A percentile compares a stretch with the other conserved stretches of the same genome.
These are phyloP conservation scores for Urostyla sp. DNA, from an alignment of 73 alveolate genomes.

Conservation along the genomic window DNA sequence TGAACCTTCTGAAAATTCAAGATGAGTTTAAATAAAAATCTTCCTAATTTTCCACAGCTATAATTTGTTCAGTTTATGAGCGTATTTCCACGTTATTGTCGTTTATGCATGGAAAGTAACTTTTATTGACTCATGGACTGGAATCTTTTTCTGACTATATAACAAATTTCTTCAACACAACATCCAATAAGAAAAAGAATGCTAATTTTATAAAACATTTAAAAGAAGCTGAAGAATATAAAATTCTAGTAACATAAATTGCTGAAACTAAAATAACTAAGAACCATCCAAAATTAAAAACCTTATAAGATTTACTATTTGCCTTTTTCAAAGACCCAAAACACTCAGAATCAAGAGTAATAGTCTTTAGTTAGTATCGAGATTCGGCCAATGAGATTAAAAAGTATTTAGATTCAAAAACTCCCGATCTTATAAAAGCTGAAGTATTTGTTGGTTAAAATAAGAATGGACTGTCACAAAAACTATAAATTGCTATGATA, in stretches of 20 bases:
- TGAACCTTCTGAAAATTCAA: slow-evolving; percentile 37
- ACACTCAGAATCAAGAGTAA: slow-evolving; percentile 64
- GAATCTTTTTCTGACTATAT: slow-evolving; percentile 58
- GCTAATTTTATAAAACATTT: slow-evolving; percentile 7
- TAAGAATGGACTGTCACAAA: slow-evolving; percentile 67
- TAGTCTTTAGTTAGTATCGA: slow-evolving; percentile 74
- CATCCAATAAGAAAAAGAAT: slow-evolving; percentile 31
- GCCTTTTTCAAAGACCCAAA: slow-evolving; percentile 43
- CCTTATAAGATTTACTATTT: slow-evolving; percentile 43
- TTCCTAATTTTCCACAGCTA: slow-evolving; percentile 37
- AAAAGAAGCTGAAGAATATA: slow-evolving; percentile 27
- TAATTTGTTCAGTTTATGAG: slow-evolving; percentile 42
- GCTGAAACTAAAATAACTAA: slow-evolving; percentile 19
- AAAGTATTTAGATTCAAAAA: slow-evolving; percentile 50
- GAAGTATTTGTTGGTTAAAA: slow-evolving; percentile 80
- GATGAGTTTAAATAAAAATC: slow-evolving; percentile 36
- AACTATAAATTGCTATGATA: slow-evolving; percentile 64
- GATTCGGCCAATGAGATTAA: slow-evolving; percentile 78
- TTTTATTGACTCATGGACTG: slow-evolving; percentile 52
- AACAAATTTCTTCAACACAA: slow-evolving; percentile 13
- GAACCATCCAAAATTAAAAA: slow-evolving; percentile 68
- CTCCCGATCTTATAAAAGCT: slow-evolving; percentile 26
- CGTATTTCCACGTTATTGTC: slow-evolving; percentile 21
- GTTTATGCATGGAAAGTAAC: slow-evolving; percentile 57
- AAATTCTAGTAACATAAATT: neutral